phyloP scores from a whole-genome alignment of 176 grass and related monocot species.

The Pontederia paniculata region DNA sequence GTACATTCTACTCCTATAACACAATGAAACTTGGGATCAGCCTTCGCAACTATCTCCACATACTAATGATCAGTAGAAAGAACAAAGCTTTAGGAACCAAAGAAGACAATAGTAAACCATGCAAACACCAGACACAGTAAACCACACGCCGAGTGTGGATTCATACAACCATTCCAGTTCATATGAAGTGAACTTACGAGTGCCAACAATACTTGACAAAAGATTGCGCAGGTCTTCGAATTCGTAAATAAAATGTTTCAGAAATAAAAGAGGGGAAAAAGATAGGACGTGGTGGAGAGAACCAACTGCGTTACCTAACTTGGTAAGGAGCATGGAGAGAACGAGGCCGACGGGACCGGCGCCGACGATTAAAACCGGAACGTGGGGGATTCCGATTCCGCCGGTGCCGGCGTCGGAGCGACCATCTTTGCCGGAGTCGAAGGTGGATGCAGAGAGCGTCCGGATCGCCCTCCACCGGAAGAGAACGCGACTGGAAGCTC shows the following conservation, averaged over 20 bases:
- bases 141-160: too few species aligned
- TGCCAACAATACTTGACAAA: neutral
- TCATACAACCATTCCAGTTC: neutral
- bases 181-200: neutral
- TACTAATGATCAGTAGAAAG: conserved; percentile 5
- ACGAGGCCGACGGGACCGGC: conserved; percentile 85
- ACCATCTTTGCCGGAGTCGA: neutral
- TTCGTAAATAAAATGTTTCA: neutral
- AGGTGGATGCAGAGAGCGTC: neutral
- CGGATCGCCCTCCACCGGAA: too few species aligned
- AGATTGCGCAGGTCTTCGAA: neutral
- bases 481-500: too few species aligned
- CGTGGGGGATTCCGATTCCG: conserved; percentile 25
- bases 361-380: conserved; percentile 82
- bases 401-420: conserved; percentile 7
- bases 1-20: conserved; percentile 51
- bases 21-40: neutral
- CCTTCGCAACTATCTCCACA: neutral
- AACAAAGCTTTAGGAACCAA: neutral
- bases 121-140: neutral
- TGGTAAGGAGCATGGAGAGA: conserved; percentile 81
- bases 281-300: neutral
- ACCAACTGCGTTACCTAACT: conserved; percentile 39
- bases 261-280: neutral
- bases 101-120: neutral